A percentile compares a stretch with the other conserved stretches of the same genome.
Evolutionary conservation across 129 eudicot genomes (phyloP).

Genomic region (Centrapalus pauciflorus): DNA sequence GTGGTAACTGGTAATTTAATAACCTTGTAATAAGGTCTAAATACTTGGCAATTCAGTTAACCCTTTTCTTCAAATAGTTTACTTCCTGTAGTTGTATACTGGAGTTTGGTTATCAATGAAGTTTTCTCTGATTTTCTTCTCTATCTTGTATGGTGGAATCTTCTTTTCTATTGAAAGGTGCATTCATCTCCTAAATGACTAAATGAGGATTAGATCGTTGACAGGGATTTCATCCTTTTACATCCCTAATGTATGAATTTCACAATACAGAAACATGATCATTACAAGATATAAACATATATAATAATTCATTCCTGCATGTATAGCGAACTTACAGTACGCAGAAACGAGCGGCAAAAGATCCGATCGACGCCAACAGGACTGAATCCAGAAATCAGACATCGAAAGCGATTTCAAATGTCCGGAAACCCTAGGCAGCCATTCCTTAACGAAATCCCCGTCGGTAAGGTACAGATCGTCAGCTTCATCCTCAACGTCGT

Average conservation of each 20-base stretch:
- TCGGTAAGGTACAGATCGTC: conserved; percentile 38
- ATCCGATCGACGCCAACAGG: conserved; percentile 41
- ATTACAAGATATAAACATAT: not conserved
- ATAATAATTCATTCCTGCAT: not conserved
- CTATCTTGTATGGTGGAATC: too few species aligned
- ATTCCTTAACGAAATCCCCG: conserved; percentile 30
- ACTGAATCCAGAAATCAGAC: conserved; percentile 54
- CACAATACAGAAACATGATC: not conserved
- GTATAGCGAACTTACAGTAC: conserved; percentile 34
- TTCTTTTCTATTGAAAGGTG: too few species aligned
- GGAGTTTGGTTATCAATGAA: too few species aligned
- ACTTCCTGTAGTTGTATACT: too few species aligned
- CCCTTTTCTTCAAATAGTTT: too few species aligned
- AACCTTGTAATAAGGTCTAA: too few species aligned
- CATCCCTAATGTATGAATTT: not conserved
- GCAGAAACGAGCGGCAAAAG: conserved; percentile 36
- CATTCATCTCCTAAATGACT: too few species aligned
- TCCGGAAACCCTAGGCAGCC: conserved; percentile 37
- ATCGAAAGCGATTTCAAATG: conserved; percentile 32
- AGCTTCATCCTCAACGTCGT: conserved; percentile 46
- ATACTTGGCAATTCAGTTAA: too few species aligned
- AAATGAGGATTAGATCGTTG: not conserved
- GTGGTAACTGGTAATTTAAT: too few species aligned
- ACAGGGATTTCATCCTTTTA: not conserved
- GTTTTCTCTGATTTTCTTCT: too few species aligned